These are phyloP conservation scores for Phytophthora cactorum DNA, from an alignment of 352 stramenopile genomes.

Conservation along the genomic window DNA sequence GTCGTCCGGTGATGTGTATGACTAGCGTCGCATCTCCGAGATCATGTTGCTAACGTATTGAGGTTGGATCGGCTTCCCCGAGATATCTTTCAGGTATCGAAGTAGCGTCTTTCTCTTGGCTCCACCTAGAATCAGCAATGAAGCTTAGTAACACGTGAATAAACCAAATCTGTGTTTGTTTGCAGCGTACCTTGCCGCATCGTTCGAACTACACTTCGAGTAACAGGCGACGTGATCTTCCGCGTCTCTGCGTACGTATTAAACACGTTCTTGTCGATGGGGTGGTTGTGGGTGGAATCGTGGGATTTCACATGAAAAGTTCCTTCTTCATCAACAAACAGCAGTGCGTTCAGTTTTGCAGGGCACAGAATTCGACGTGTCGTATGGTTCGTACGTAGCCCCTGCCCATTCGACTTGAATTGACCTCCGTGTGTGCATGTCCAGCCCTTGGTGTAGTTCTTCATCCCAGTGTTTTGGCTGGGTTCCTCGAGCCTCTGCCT, in stretches of 20 bases:
- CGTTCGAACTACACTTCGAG: background rate
- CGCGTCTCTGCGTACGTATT: background rate
- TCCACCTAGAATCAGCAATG: background rate
- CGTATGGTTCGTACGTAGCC: background rate
- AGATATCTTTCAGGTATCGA: slow-evolving; percentile 10
- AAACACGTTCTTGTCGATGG: background rate
- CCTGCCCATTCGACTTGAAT: background rate
- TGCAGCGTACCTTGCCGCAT: background rate
- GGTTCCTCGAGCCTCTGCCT: background rate
- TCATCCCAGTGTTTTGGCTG: background rate
- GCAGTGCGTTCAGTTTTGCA: background rate
- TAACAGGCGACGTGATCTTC: background rate
- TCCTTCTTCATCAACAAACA: background rate
- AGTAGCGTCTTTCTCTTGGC: slow-evolving; percentile 9
- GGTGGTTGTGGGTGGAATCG: background rate
- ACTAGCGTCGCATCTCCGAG: slow-evolving; percentile 1
- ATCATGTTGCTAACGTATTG: slow-evolving; percentile 4
- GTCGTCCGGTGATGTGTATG: slow-evolving; percentile 7
- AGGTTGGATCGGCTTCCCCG: slow-evolving; percentile 8
- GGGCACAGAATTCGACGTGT: background rate
- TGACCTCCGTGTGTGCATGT: background rate
- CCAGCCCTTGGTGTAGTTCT: background rate
- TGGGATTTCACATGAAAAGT: background rate
- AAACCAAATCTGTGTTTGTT: background rate
- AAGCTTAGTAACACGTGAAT: background rate